Conservation (phyloP, 2,329 filamentous ascomycete genomes). For the Biscogniauxia sp. region DNA sequence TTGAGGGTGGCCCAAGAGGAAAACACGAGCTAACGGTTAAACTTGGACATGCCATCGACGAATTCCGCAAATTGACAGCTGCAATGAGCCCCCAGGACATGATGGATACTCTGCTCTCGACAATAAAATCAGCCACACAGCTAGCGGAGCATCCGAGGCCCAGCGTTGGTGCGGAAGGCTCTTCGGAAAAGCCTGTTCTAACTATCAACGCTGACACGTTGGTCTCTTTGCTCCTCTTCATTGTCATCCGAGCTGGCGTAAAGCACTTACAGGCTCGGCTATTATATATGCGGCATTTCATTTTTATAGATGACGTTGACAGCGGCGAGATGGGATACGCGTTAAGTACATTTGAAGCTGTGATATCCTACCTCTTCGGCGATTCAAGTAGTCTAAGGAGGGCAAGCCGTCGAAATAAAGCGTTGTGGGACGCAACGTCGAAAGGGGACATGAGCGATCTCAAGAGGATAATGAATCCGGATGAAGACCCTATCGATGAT, state of each 20-base stretch:
- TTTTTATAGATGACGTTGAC: constrained; percentile 97
- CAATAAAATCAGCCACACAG: constrained; percentile 79
- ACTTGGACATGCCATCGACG: constrained; percentile 75
- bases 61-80: constrained; percentile 80
- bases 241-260: constrained; percentile 88
- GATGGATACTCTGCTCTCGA: constrained; percentile 75
- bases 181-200: constrained; percentile 54
- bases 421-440: constrained; percentile 82
- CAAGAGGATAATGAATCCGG: constrained; percentile 75
- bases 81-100: constrained; percentile 85
- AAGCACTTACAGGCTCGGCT: constrained; percentile 84
- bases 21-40: constrained; percentile 80
- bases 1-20: constrained; percentile 72
- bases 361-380: constrained; percentile 79
- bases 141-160: constrained; percentile 51
- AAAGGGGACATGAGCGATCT: constrained; percentile 75
- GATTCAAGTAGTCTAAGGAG: constrained; percentile 80
- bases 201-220: constrained; percentile 82
- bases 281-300: constrained; percentile 95
- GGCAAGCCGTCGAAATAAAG: constrained; percentile 81
- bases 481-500: constrained; percentile 45
- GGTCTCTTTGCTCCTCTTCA: constrained; percentile 85
- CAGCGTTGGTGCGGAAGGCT: constrained; percentile 32
- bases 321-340: constrained; percentile 95
- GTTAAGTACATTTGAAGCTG: constrained; percentile 91